These are phyloP conservation scores for Cystofilobasidium capitatum DNA, from an alignment of 768 basidiomycete genomes.

Conservation along the genomic window DNA sequence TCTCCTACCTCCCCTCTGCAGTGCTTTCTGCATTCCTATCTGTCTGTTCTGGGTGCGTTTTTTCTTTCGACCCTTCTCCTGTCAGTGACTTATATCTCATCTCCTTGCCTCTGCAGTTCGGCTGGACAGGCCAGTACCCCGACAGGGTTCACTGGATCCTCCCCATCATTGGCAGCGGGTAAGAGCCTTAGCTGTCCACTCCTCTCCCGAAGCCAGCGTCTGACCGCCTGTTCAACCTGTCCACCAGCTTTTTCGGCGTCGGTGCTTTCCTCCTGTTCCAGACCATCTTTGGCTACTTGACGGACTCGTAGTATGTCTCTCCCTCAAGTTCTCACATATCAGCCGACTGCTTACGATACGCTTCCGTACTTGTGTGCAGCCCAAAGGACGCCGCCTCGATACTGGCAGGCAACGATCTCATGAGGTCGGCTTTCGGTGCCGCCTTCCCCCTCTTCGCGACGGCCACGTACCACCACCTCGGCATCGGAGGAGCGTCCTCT, in stretches of 20 bases:
- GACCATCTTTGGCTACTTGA: conserved; percentile 12
- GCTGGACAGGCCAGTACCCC: background rate
- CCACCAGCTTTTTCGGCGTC: conserved; percentile 10
- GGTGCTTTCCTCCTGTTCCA: conserved; percentile 13
- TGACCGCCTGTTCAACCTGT: too few species aligned
- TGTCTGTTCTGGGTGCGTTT: conserved; percentile 15
- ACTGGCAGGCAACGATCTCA: conserved; percentile 16
- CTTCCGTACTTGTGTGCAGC: too few species aligned
- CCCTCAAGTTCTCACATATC: too few species aligned
- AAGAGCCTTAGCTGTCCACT: background rate
- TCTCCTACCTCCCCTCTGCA: background rate
- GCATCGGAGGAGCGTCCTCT: conserved; percentile 1
- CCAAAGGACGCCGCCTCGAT: conserved; percentile 16
- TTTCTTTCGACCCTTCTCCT: too few species aligned
- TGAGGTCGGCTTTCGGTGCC: conserved; percentile 9
- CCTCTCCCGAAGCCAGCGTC: too few species aligned
- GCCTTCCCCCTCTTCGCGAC: conserved; percentile 6
- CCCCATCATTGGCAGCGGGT: background rate
- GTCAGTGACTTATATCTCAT: too few species aligned
- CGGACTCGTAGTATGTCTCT: conserved; percentile 13
- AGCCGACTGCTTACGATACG: too few species aligned
- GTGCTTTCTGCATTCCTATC: conserved; percentile 9
- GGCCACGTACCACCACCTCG: background rate
- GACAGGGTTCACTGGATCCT: conserved; percentile 10
- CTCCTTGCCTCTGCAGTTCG: too few species aligned